Base-by-base conservation (phyloP, 2,329 filamentous ascomycete species). In the Colletotrichum sp. region DNA sequence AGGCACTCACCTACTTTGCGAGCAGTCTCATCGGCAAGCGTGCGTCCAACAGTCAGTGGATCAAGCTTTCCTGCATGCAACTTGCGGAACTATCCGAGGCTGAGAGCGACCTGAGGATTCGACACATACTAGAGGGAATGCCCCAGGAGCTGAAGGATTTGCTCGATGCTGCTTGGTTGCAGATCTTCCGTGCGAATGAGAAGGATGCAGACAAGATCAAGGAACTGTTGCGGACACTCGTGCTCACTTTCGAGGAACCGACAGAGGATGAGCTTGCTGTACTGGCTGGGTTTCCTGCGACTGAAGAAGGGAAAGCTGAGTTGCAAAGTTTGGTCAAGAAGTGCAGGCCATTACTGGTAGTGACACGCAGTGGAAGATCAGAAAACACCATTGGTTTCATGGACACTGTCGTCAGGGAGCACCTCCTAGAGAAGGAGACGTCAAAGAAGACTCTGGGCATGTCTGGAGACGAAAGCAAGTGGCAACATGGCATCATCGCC, bases 21-120 rank as follows among this genome's bases (percentile, higher is more conserved):
- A 85, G 84, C 48, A 87, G 85, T 67, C 78, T 87, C 4, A 85
- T 87, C 7, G 86, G 85, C 1, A 85, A 82, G 44, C 81, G 86
- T 36, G 86, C 86, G 0, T 84, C 86, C 9, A 87, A 86, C 65
- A 86, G 84, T 0, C 85, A 86, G 32, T 87, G 86, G 86, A 86
- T 87, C 32, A 85, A 87, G 30, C 86, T 87, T 5, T 85, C 85
- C 2, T 85, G 83, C 36, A 82, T 86, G 66, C 85, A 86, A 27
- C 82, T 87, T 2, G 80, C 83, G n/a, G 84, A 85, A 22, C 79
- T 87, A 5, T 83, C 85, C 3, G 80, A 82, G 9, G 80, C 81
- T 3, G 81, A 84, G 16, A 84, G 81, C n/a, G 85, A 87, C 19
- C 79, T 87, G 3, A 81, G 80, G 60, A 84, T 87, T 36, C 83